These are phyloP conservation scores for Umbellularia californica DNA, from an alignment of 164 flowering plant genomes.

Conservation along the genomic window DNA sequence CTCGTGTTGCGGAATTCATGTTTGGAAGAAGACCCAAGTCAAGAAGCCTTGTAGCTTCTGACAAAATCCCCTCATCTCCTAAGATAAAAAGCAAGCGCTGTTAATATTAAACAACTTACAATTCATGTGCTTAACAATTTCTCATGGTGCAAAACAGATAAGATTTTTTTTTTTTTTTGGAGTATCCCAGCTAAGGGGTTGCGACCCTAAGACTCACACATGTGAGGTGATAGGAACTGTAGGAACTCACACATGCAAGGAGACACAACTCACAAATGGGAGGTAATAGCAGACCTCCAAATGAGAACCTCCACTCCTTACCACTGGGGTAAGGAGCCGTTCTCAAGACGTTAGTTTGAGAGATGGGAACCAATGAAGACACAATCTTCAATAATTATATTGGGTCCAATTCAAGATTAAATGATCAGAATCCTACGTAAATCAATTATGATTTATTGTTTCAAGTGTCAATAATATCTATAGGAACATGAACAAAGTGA, in stretches of 20 bases:
- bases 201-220: too few relatives aligned
- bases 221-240: too few relatives aligned
- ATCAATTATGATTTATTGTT: too few relatives aligned
- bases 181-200: too few relatives aligned
- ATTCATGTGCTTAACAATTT: neutral
- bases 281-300: too few relatives aligned
- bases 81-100: constrained; percentile 5
- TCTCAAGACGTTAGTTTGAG: neutral
- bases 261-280: too few relatives aligned
- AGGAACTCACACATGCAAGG: too few relatives aligned
- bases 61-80: constrained; percentile 67
- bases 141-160: neutral
- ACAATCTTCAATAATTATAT: neutral
- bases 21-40: constrained; percentile 88
- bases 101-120: neutral
- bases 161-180: too few relatives aligned
- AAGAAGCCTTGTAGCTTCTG: constrained; percentile 82
- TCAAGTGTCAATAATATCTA: neutral
- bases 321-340: too few relatives aligned
- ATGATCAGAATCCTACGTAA: neutral
- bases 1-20: constrained; percentile 85
- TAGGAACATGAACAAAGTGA: neutral
- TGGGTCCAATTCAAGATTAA: neutral
- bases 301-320: too few relatives aligned
- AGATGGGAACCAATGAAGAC: neutral